Base-by-base conservation (phyloP, 495 filamentous ascomycete genomes). In the Aspergillus indologenus region DNA sequence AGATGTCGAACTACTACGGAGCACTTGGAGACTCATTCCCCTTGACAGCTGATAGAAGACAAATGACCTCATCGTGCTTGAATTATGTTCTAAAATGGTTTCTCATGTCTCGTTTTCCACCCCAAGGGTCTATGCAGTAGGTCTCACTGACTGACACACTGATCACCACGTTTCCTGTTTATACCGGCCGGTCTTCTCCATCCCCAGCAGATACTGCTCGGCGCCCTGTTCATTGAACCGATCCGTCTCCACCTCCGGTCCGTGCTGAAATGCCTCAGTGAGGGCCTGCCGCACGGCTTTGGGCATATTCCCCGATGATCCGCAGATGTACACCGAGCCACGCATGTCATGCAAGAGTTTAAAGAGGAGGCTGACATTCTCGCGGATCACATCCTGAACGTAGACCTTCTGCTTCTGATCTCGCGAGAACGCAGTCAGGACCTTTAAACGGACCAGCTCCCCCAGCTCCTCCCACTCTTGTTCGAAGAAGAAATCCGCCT, bases 241-340 rank as follows among this genome's bases (percentile, higher is more conserved):
- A 23, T 64, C 57, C 2, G 52, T 50, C 19, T 59, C 65, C 5
- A 53, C 56, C 43, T 65, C 72, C 11, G 49, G 42, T 21, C 60
- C 55, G 18, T 65, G 63, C 61, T 80, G 73, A 56, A 93, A 85
- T 5, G 83, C 85, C 60, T 95, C 88, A 7, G 89, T 77, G 22
- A 98, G 74, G 2, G 92, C 90, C 63, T 84, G 80, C n/a, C 90
- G 79, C 7, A 97, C 90, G n/a, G 89, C 87, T 61, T 86, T 79
- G 14, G 95, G 92, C 95, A 98, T 98, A 59, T 85, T 81, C 2
- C 88, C 90, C 0, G 85, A 86, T 23, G 85, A 91, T 6, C 94
- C 94, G 70, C 94, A 98, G 12, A 98, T 81, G 71, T 84, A 90
- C 3, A 91, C 77, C 3, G 84, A 76, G 0, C 85, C 90, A 0